A percentile compares a stretch with the other conserved stretches of the same genome.
phyloP scores from a whole-genome alignment of 352 stramenopile genomes.

The Elongisporangium undulatum region DNA sequence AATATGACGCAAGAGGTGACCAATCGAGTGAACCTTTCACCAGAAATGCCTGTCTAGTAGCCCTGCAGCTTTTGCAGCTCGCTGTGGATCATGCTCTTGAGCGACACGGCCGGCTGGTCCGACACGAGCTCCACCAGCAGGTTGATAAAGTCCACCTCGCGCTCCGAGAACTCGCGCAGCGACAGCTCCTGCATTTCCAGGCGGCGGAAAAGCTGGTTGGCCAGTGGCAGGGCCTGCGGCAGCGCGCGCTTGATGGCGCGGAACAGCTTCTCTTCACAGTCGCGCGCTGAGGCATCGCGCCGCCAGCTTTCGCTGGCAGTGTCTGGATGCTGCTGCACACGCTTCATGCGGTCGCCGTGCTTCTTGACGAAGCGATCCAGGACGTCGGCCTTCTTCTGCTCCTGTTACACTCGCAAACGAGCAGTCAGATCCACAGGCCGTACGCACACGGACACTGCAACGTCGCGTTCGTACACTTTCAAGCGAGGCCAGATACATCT shows the following conservation, averaged over 20 bases:
- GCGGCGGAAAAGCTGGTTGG: slow-evolving; percentile 64
- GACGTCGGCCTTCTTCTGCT: slow-evolving; percentile 73
- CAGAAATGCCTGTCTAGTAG: not conserved
- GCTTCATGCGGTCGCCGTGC: slow-evolving; percentile 67
- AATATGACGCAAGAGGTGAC: too few species aligned
- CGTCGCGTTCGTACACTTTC: slow-evolving; percentile 31
- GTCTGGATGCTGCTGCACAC: slow-evolving; percentile 17
- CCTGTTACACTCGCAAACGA: slow-evolving; percentile 10
- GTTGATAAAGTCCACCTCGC: slow-evolving; percentile 80
- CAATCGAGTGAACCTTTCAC: too few species aligned
- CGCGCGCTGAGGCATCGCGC: slow-evolving; percentile 29
- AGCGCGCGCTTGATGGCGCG: slow-evolving; percentile 51
- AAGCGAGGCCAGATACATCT: slow-evolving; percentile 66
- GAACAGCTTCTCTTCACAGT: slow-evolving; percentile 57
- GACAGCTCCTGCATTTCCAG: slow-evolving; percentile 73
- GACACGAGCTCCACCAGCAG: slow-evolving; percentile 73
- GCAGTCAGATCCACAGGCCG: not conserved
- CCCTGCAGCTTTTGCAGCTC: slow-evolving; percentile 57
- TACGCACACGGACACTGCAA: not conserved
- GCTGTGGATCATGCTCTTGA: slow-evolving; percentile 68
- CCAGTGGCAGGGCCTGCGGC: slow-evolving; percentile 58
- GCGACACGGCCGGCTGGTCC: slow-evolving; percentile 51
- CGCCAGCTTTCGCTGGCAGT: slow-evolving; percentile 21
- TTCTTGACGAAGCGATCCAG: slow-evolving; percentile 77
- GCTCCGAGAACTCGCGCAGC: slow-evolving; percentile 63